A percentile compares a stretch with the other conserved stretches of the same genome.
phyloP scores from a whole-genome alignment of 768 basidiomycete genomes.

The Rhizopogon vulgaris region DNA sequence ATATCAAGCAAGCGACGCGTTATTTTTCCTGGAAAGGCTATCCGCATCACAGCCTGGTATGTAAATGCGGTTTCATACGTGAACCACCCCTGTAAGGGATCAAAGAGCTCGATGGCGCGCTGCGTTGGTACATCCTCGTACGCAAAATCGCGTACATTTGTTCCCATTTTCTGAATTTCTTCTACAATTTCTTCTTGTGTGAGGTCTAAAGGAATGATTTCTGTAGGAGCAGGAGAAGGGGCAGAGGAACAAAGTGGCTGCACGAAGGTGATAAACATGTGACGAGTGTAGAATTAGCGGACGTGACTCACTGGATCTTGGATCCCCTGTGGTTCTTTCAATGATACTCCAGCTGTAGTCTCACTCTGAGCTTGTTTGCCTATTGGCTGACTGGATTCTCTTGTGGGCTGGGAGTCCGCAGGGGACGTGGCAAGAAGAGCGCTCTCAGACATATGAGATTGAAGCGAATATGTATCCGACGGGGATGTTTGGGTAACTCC shows the following conservation, averaged over 20 bases:
- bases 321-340: slow-evolving; percentile 2
- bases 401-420: slow-evolving; percentile 16
- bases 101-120: slow-evolving; percentile 22
- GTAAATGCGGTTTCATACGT: slow-evolving; percentile 22
- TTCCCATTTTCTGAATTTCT: slow-evolving; percentile 22
- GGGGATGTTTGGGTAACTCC: slow-evolving; percentile 6
- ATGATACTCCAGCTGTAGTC: slow-evolving; percentile 5
- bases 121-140: slow-evolving; percentile 14
- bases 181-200: slow-evolving; percentile 28
- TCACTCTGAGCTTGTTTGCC: slow-evolving; percentile 22
- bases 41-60: slow-evolving; percentile 13
- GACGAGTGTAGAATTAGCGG: background rate
- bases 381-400: slow-evolving; percentile 20
- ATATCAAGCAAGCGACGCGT: slow-evolving; percentile 25
- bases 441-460: slow-evolving; percentile 8
- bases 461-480: background rate
- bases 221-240: slow-evolving; percentile 27
- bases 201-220: slow-evolving; percentile 26
- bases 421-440: slow-evolving; percentile 7
- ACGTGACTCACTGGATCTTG: slow-evolving; percentile 21
- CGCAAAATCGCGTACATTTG: slow-evolving; percentile 28
- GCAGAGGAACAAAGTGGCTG: slow-evolving; percentile 12
- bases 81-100: slow-evolving; percentile 25
- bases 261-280: slow-evolving; percentile 2
- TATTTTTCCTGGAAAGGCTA: slow-evolving; percentile 15